Conservation (phyloP, 2,329 filamentous ascomycete genomes). For the Waltergamsia citrina region DNA sequence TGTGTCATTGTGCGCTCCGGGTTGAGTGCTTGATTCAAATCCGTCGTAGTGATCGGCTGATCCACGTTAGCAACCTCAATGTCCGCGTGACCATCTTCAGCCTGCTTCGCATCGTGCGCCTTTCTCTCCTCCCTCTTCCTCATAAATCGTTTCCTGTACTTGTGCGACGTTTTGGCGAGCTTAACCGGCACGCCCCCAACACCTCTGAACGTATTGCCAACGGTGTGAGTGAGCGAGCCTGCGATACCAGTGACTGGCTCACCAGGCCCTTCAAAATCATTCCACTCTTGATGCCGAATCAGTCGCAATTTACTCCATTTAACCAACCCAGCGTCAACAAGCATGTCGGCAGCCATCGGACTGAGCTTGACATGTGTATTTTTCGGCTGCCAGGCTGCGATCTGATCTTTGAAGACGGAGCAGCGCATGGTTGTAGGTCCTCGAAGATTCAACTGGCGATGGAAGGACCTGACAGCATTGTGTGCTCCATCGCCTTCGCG, state of each 20-base stretch:
- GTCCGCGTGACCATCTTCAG: not conserved
- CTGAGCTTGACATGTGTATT: conserved; percentile 50
- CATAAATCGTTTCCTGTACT: conserved; percentile 39
- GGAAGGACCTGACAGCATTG: conserved; percentile 61
- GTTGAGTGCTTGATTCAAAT: not conserved
- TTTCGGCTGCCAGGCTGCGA: conserved; percentile 59
- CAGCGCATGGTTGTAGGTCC: conserved; percentile 52
- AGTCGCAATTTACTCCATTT: conserved; percentile 55
- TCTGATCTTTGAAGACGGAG: conserved; percentile 51
- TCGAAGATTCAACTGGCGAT: conserved; percentile 44
- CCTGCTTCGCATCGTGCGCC: not conserved
- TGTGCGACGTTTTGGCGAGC: conserved; percentile 47
- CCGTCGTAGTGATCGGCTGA: conserved; percentile 3
- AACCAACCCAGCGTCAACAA: conserved; percentile 51
- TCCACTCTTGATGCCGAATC: conserved; percentile 62
- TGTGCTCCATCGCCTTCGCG: conserved; percentile 57
- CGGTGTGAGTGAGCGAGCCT: conserved; percentile 48
- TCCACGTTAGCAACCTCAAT: not conserved
- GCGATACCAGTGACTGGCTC: conserved; percentile 61
- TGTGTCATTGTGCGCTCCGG: conserved; percentile 2
- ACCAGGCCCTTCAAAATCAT: conserved; percentile 67
- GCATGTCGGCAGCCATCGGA: conserved; percentile 53
- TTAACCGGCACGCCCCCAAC: conserved; percentile 54
- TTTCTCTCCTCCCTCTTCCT: conserved; percentile 28
- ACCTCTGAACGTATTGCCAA: conserved; percentile 51